phyloP scores from a whole-genome alignment of 2,329 filamentous ascomycete genomes.

The Colletotrichum navitas region DNA sequence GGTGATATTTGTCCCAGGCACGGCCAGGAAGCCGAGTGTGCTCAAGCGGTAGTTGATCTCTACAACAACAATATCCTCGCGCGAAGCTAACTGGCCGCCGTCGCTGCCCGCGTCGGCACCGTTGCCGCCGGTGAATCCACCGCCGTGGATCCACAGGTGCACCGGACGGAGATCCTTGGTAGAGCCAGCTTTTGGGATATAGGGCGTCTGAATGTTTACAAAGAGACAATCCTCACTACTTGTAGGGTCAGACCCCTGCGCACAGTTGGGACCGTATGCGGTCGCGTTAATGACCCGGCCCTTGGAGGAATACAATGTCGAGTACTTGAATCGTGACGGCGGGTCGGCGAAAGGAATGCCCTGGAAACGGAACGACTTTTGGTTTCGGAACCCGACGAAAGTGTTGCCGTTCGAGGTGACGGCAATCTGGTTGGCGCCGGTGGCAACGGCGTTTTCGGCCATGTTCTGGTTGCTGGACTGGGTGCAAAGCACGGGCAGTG shows the following conservation, averaged over 20 bases:
- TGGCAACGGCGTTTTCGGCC: background rate
- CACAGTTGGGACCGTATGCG: background rate
- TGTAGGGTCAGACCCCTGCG: background rate
- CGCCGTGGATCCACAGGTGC: background rate
- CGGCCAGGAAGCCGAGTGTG: constrained; percentile 49
- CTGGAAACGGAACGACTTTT: background rate
- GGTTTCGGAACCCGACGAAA: background rate
- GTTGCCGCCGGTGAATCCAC: background rate
- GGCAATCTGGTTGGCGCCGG: background rate
- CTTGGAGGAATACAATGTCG: background rate
- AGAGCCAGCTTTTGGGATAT: background rate
- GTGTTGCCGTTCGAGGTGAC: background rate
- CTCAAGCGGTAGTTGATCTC: constrained; percentile 48
- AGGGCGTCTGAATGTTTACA: background rate
- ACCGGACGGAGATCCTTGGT: background rate
- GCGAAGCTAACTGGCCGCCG: background rate
- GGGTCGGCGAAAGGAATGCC: background rate
- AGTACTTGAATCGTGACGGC: background rate
- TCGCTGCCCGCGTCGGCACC: background rate
- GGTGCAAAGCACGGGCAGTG: background rate
- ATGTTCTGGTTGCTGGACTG: background rate
- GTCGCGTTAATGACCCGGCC: background rate
- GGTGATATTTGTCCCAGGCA: constrained; percentile 43
- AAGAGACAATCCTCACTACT: background rate
- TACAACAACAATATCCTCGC: constrained; percentile 44